A percentile compares a stretch with the other conserved stretches of the same genome.
Evolutionary conservation across 495 filamentous ascomycete species (phyloP).

Genomic region (Gamarada debralockiae): DNA sequence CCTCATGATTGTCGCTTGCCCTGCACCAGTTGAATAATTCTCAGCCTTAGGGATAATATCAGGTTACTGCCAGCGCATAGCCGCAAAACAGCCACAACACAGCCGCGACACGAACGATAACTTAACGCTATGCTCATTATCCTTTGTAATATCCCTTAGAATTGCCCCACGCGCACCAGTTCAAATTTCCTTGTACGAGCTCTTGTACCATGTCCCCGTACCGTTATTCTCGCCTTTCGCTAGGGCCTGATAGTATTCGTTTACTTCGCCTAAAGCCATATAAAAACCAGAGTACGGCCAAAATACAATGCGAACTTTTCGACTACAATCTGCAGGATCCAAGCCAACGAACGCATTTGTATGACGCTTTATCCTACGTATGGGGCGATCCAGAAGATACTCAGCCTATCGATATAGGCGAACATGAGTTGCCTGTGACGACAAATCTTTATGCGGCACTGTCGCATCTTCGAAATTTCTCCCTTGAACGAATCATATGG

Average conservation of each 20-base stretch:
- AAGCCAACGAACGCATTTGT: background rate
- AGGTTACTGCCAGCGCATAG: too few relatives aligned
- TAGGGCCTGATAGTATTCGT: conserved; percentile 1
- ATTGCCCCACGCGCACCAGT: background rate
- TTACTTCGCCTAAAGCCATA: too few relatives aligned
- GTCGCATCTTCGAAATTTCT: conserved; percentile 15
- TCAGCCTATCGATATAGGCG: conserved; percentile 5
- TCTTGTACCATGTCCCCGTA: conserved; percentile 2
- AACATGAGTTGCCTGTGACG: conserved; percentile 11
- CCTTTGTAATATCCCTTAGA: too few relatives aligned
- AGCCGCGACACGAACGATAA: too few relatives aligned
- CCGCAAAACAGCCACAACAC: too few relatives aligned
- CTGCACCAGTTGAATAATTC: too few relatives aligned
- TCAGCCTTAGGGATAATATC: too few relatives aligned
- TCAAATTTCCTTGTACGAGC: background rate
- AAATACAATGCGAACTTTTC: background rate
- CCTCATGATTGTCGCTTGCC: too few relatives aligned
- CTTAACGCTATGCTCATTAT: too few relatives aligned
- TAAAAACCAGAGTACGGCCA: background rate
- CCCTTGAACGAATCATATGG: conserved; percentile 17
- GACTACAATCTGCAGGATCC: background rate
- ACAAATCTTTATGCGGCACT: conserved; percentile 23
- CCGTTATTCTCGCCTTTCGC: conserved; percentile 2
- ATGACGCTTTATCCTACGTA: too few relatives aligned
- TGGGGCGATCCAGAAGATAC: background rate